These are phyloP conservation scores for Tetrahymena elliotti DNA, from an alignment of 73 alveolate species.

Conservation along the genomic window DNA sequence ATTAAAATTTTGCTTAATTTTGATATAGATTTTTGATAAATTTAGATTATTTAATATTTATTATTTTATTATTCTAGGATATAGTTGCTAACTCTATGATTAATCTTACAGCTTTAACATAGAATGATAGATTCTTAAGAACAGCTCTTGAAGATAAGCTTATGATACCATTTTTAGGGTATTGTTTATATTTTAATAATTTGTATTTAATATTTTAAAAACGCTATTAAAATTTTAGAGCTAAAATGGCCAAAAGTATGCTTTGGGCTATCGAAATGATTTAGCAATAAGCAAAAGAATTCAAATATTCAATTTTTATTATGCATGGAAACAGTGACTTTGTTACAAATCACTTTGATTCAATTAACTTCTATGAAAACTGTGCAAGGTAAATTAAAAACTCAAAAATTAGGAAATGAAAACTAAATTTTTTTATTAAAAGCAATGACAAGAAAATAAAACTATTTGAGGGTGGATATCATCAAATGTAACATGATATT, in stretches of 20 bases:
- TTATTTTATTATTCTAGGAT: not conserved
- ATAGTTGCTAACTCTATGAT: slow-evolving; percentile 19
- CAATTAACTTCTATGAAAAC: not conserved
- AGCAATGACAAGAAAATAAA: slow-evolving; percentile 9
- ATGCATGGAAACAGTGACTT: slow-evolving; percentile 31
- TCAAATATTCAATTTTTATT: slow-evolving; percentile 3
- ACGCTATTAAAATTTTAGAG: not conserved
- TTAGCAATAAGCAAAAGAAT: not conserved
- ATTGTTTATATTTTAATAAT: not conserved
- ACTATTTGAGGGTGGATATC: slow-evolving; percentile 35
- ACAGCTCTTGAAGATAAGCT: slow-evolving; percentile 36
- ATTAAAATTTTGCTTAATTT: not conserved
- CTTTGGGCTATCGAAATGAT: slow-evolving; percentile 10
- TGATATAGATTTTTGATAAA: not conserved
- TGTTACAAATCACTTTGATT: slow-evolving; percentile 5
- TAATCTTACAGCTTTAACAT: slow-evolving; percentile 28
- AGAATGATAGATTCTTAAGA: slow-evolving; percentile 20
- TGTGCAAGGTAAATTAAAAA: not conserved
- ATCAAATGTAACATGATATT: slow-evolving; percentile 30
- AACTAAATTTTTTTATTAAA: not conserved
- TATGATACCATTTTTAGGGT: slow-evolving; percentile 27
- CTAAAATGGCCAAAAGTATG: slow-evolving; percentile 35
- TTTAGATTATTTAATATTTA: not conserved
- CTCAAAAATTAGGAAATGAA: not conserved
- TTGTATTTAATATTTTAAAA: not conserved